Base-by-base conservation (phyloP, 495 filamentous ascomycete genomes). In the Aspergillus asperescens region DNA sequence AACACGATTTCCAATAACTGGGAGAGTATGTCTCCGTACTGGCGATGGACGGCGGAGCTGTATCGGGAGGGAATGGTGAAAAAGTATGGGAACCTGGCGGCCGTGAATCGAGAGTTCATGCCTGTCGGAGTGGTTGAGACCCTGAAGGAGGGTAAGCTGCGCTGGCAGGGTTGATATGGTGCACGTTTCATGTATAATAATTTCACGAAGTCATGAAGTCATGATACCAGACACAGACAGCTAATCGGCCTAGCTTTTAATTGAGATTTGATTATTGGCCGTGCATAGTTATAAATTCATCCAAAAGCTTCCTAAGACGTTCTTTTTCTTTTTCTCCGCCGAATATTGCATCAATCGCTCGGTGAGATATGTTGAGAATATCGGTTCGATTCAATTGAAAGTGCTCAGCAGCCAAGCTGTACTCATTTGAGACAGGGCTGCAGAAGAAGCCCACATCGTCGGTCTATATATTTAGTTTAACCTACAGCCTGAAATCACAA, bases 371-470 rank as follows among this genome's bases (percentile, higher is more conserved):
- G 2, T 66, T 62, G 48, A 81, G 62, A 7, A 92, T 66, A 42
- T 87, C 78, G 1, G 63, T 54, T 29, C 73, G 71, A 24, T 54
- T 64, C 16, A 93, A 68, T 0, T 68, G 65, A 59, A 93, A 93
- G 61, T 90, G 81, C 64, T 86, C 64, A 3, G 85, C 81, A 10
- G 85, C 85, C 13, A 94, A 78, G 4, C 73, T 62, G 59, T 91
- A 91, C 60, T 95, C 89, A 55, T 90, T 84, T 10, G 85, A 90
- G n/a, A 92, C 67, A 1, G 79, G 77, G 63, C 85, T 90, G 34
- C 81, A 83, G 51, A 95, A 92, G 32, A 93, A 80, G 2, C 89
- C 89, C 18, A 95, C 87, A 67, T 94, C 89, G 67, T 94, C 89
- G 1, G 88, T 94, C 88, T 91, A 55, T 7, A 37, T 16, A 39